Evolutionary conservation across 768 basidiomycete genomes (phyloP).

Genomic region (Lactifluus volemus): DNA sequence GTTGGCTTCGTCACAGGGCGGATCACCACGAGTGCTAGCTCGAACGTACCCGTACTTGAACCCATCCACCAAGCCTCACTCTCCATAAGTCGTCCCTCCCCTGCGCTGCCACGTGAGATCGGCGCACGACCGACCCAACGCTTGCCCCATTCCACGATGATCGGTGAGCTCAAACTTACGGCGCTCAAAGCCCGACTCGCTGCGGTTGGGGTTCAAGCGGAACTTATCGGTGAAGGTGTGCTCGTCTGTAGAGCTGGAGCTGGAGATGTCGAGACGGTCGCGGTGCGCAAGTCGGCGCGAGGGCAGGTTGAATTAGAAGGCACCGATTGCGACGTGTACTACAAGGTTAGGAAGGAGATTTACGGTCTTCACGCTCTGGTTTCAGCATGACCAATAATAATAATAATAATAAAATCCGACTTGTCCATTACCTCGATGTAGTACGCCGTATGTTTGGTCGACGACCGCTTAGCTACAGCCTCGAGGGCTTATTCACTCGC

Average conservation of each 20-base stretch:
- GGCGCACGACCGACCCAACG: conserved; percentile 58
- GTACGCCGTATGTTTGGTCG: background rate
- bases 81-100: conserved; percentile 2
- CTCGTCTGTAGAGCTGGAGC: conserved; percentile 69
- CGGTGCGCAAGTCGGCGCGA: conserved; percentile 79
- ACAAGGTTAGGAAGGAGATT: conserved; percentile 80
- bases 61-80: conserved; percentile 32
- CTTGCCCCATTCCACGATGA: conserved; percentile 88
- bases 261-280: conserved; percentile 64
- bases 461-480: background rate
- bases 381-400: conserved; percentile 35
- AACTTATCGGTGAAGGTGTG: conserved; percentile 96
- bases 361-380: conserved; percentile 88
- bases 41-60: conserved; percentile 85
- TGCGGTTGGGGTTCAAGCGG: conserved; percentile 72
- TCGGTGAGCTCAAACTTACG: conserved; percentile 92
- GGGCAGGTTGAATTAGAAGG: conserved; percentile 89
- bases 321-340: conserved; percentile 80
- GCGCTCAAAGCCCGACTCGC: conserved; percentile 75
- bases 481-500: background rate
- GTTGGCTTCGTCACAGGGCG: conserved; percentile 88
- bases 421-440: background rate
- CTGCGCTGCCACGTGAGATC: conserved; percentile 36
- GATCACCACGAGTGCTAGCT: conserved; percentile 76
- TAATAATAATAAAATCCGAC: background rate